These are phyloP conservation scores for Neurospora sp. DNA, from an alignment of 495 filamentous ascomycete genomes.

Conservation along the genomic window DNA sequence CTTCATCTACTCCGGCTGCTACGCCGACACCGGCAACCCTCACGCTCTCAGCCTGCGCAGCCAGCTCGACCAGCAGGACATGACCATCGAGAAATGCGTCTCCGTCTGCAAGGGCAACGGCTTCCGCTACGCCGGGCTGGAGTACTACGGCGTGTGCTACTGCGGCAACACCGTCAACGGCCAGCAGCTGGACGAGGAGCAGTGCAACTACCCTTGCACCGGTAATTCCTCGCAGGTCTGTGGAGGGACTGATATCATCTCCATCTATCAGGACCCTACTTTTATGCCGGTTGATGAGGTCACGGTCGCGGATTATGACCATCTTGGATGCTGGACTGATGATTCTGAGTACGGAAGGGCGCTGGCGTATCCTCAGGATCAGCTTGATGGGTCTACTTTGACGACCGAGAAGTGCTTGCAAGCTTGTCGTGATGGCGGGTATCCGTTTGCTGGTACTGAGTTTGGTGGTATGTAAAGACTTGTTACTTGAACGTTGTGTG, in stretches of 20 bases:
- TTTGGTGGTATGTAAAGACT: conserved; percentile 28
- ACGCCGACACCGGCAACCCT: conserved; percentile 23
- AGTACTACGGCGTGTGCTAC: conserved; percentile 45
- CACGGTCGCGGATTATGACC: conserved; percentile 33
- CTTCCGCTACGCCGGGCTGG: conserved; percentile 44
- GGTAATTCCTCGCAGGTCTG: conserved; percentile 36
- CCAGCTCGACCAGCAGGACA: conserved; percentile 24
- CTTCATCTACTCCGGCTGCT: conserved; percentile 45
- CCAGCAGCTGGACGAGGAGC: conserved; percentile 16
- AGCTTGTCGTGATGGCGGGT: conserved; percentile 36
- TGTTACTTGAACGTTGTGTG: conserved; percentile 4
- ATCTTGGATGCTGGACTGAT: conserved; percentile 49
- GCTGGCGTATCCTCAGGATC: conserved; percentile 35
- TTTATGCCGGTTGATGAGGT: conserved; percentile 31
- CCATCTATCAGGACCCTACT: conserved; percentile 43
- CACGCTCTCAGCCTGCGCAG: conserved; percentile 33
- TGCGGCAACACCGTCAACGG: conserved; percentile 38
- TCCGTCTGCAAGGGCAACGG: conserved; percentile 46
- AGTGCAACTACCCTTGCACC: conserved; percentile 37
- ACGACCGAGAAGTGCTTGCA: conserved; percentile 36
- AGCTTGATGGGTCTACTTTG: conserved; percentile 23
- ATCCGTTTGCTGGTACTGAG: conserved; percentile 42
- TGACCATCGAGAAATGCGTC: conserved; percentile 42
- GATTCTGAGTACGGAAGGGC: conserved; percentile 35
- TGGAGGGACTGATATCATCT: conserved; percentile 36